Evolutionary conservation across 116 monocot species (phyloP).

Genomic region (Phalaenopsis hybrid): DNA sequence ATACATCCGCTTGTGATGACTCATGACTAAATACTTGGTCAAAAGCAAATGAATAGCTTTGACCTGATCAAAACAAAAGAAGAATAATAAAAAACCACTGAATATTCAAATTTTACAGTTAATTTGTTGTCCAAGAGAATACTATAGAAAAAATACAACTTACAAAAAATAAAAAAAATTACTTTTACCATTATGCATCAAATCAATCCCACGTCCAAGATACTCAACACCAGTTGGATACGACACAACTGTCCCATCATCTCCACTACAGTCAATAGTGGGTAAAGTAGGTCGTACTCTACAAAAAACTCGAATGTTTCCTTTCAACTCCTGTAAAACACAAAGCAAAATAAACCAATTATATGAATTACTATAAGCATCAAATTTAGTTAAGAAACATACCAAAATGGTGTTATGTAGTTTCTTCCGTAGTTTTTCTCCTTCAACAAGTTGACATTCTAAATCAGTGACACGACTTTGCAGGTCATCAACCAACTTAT

Average conservation of each 20-base stretch:
- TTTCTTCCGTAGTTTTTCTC: slow-evolving; percentile 66
- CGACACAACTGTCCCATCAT: slow-evolving; percentile 43
- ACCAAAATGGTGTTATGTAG: slow-evolving; percentile 93
- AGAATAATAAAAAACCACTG: neutral
- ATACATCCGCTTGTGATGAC: slow-evolving; percentile 66
- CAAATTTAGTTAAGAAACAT: neutral
- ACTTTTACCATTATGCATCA: slow-evolving; percentile 53
- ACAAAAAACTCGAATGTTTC: slow-evolving; percentile 92
- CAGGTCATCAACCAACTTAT: slow-evolving; percentile 37
- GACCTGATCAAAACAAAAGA: slow-evolving; percentile 30
- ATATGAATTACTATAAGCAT: slow-evolving; percentile 19
- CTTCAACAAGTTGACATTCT: slow-evolving; percentile 57
- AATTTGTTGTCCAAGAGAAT: neutral
- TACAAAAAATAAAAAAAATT: neutral
- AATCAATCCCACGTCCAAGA: slow-evolving; percentile 71
- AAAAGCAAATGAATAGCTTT: slow-evolving; percentile 60
- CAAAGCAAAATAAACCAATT: slow-evolving; percentile 39
- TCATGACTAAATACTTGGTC: slow-evolving; percentile 72
- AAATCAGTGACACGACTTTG: slow-evolving; percentile 49
- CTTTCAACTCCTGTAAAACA: slow-evolving; percentile 73
- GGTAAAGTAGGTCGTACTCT: slow-evolving; percentile 65
- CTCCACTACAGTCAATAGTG: slow-evolving; percentile 25
- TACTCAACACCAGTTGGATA: slow-evolving; percentile 65
- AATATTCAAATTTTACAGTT: neutral
- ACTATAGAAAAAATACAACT: neutral